These are phyloP conservation scores for Aspergillus piperis DNA, from an alignment of 2,329 filamentous ascomycete genomes.

Conservation along the genomic window DNA sequence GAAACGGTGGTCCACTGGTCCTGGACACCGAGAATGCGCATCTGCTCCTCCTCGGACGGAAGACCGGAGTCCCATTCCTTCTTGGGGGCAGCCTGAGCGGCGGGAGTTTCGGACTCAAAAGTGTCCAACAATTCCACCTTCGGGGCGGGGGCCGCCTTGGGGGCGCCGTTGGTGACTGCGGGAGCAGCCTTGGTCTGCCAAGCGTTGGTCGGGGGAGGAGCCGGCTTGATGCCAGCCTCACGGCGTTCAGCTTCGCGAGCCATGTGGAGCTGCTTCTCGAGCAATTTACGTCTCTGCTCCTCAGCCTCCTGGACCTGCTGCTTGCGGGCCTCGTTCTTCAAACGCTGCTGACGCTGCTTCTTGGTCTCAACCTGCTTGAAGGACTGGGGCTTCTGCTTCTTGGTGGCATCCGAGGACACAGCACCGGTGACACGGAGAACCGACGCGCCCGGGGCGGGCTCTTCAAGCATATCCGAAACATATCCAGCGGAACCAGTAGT, in stretches of 20 bases:
- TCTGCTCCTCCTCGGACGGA: constrained; percentile 63
- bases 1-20: constrained; percentile 64
- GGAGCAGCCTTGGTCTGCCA: constrained; percentile 52
- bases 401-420: constrained; percentile 51
- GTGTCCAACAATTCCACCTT: constrained; percentile 45
- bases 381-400: constrained; percentile 61
- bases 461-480: constrained; percentile 90
- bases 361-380: constrained; percentile 76
- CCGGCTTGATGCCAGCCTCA: constrained; percentile 57
- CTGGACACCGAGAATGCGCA: constrained; percentile 52
- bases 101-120: constrained; percentile 36
- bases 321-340: constrained; percentile 83
- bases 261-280: constrained; percentile 80
- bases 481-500: constrained; percentile 56
- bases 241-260: constrained; percentile 84
- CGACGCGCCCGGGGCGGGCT: constrained; percentile 65
- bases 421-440: constrained; percentile 76
- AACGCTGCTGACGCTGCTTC: constrained; percentile 91
- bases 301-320: constrained; percentile 74
- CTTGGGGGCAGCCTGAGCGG: constrained; percentile 18
- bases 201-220: constrained; percentile 49
- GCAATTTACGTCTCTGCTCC: constrained; percentile 70
- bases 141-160: constrained; percentile 20
- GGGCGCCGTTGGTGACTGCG: constrained; percentile 26
- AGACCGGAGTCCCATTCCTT: constrained; percentile 51